Percentiles rank a stretch among this genome's conserved stretches.
These are phyloP conservation scores for Ambrosiella xylebori DNA, from an alignment of 2,329 filamentous ascomycete species.

Conservation along the genomic window DNA sequence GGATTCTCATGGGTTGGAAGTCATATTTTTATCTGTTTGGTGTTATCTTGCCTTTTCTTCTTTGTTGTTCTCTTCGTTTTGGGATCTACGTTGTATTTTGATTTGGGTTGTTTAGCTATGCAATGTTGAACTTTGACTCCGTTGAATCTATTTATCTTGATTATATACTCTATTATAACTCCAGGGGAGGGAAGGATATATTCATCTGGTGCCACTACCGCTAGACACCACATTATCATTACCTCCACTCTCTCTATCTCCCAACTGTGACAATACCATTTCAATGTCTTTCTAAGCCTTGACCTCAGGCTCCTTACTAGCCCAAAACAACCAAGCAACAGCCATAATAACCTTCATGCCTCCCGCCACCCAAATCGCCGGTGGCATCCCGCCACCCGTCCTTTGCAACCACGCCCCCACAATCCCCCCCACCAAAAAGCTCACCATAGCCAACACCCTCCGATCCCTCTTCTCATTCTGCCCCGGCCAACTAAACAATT, in stretches of 20 bases:
- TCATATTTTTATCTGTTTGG: no score
- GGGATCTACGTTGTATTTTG: no score
- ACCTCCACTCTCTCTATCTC: neutral
- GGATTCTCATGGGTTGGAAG: no score
- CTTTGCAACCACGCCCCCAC: conserved; percentile 31
- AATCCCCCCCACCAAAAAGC: conserved; percentile 31
- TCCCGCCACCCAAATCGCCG: conserved; percentile 28
- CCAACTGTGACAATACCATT: neutral
- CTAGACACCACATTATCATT: neutral
- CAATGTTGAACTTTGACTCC: no score
- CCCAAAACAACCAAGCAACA: conserved; percentile 22
- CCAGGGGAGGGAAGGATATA: no score
- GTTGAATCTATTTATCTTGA: no score
- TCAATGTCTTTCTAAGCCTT: neutral
- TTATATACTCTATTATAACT: no score
- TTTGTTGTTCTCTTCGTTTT: no score
- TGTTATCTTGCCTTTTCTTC: no score
- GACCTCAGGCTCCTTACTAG: conserved; percentile 13
- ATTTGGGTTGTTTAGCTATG: no score
- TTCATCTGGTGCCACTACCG: no score
- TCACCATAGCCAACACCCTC: conserved; percentile 26
- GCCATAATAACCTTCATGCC: conserved; percentile 27
- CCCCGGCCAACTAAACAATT: conserved; percentile 23
- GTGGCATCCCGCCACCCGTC: conserved; percentile 23
- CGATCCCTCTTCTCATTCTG: conserved; percentile 35